A percentile compares a stretch with the other conserved stretches of the same genome.
These are phyloP conservation scores for Dictyostelium capitatum DNA, from an alignment of 78 protist genomes.

Conservation along the genomic window DNA sequence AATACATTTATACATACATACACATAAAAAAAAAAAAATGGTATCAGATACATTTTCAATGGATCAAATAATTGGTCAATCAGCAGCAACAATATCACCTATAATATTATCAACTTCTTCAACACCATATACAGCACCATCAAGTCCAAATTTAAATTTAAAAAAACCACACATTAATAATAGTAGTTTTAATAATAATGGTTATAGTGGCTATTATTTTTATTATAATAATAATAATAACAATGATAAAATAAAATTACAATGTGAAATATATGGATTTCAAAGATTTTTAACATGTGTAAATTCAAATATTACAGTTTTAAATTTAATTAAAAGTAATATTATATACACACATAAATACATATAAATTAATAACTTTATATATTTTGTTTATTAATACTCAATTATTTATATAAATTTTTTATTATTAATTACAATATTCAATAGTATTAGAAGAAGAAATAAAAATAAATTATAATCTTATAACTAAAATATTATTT, in stretches of 20 bases:
- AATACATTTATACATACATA: no score
- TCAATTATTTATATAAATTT: no score
- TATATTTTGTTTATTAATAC: no score
- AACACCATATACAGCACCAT: not conserved
- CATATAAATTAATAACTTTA: no score
- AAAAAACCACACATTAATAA: conserved; percentile 1
- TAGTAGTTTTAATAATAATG: not conserved
- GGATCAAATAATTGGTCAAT: conserved; percentile 4
- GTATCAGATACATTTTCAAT: not conserved
- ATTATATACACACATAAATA: no score
- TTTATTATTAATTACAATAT: no score
- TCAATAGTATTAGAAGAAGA: conserved; percentile 13
- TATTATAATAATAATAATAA: not conserved
- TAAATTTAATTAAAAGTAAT: no score
- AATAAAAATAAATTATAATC: not conserved
- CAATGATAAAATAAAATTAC: not conserved
- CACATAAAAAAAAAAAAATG: not conserved
- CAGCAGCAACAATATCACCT: not conserved
- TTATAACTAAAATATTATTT: not conserved
- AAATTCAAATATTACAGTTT: no score
- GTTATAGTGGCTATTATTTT: not conserved
- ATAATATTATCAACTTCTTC: not conserved
- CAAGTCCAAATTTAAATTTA: not conserved
- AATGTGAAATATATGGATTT: not conserved
- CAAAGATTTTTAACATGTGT: not conserved